Conservation (phyloP, 164 flowering plant species). For the Macadamia integrifolia region DNA sequence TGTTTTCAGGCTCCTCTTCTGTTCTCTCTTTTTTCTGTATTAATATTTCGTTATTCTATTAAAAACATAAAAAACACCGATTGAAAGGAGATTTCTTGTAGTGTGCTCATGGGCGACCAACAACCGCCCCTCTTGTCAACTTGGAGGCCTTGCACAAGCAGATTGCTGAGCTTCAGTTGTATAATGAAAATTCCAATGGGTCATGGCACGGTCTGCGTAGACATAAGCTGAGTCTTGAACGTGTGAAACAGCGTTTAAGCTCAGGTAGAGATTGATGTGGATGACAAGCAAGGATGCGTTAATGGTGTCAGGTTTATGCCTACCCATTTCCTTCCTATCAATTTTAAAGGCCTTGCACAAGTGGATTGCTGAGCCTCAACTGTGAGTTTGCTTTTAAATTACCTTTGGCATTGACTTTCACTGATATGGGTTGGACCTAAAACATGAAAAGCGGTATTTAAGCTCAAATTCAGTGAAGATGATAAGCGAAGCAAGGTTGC, state of each 20-base stretch:
- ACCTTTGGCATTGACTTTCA: too few relatives aligned
- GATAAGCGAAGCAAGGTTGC: too few relatives aligned
- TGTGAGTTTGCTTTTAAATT: too few relatives aligned
- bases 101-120: conserved; percentile 99
- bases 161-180: conserved; percentile 38
- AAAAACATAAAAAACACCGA: not conserved
- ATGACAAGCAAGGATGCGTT: not conserved
- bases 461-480: too few relatives aligned
- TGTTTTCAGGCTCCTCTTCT: too few relatives aligned
- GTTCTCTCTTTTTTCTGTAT: too few relatives aligned
- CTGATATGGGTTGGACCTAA: too few relatives aligned
- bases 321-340: too few relatives aligned
- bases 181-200: conserved; percentile 18
- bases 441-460: too few relatives aligned
- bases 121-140: conserved; percentile 81
- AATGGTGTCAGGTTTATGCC: too few relatives aligned
- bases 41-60: not conserved
- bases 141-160: conserved; percentile 70
- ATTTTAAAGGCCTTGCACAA: too few relatives aligned
- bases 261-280: conserved; percentile 16
- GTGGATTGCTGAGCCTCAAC: too few relatives aligned
- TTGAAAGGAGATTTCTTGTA: conserved; percentile 22
- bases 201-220: conserved; percentile 68
- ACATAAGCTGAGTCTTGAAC: conserved; percentile 42
- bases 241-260: conserved; percentile 47